Evolutionary conservation across 2,329 filamentous ascomycete species (phyloP).

Genomic region (Claviceps citrina): DNA sequence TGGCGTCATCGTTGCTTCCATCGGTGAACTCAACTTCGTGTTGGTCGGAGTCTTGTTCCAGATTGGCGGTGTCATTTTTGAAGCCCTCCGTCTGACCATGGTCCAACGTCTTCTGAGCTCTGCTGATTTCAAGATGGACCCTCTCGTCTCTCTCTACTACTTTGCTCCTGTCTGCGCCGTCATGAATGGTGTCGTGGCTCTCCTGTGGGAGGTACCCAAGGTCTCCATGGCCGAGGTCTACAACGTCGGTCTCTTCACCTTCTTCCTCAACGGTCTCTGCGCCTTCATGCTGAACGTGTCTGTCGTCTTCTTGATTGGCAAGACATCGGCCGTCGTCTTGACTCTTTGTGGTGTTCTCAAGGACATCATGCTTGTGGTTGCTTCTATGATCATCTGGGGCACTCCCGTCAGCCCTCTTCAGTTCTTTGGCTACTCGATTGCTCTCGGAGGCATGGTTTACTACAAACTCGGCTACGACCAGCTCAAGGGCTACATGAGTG

Average conservation of each 20-base stretch:
- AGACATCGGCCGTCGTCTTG: constrained; percentile 72
- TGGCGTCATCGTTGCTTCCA: constrained; percentile 84
- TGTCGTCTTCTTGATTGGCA: constrained; percentile 76
- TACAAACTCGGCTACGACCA: constrained; percentile 77
- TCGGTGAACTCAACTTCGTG: constrained; percentile 91
- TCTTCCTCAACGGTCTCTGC: constrained; percentile 61
- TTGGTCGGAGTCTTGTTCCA: constrained; percentile 67
- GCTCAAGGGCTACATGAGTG: constrained; percentile 61
- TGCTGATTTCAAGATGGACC: constrained; percentile 83
- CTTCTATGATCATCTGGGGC: constrained; percentile 69
- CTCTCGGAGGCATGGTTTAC: constrained; percentile 60
- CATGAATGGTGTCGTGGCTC: constrained; percentile 62
- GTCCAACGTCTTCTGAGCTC: constrained; percentile 70
- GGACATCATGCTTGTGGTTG: constrained; percentile 67
- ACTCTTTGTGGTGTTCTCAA: constrained; percentile 79
- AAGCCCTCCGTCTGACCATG: constrained; percentile 71
- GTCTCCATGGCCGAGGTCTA: constrained; percentile 56
- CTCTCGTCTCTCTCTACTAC: constrained; percentile 77
- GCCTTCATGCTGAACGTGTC: constrained; percentile 75
- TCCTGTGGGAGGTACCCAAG: constrained; percentile 58
- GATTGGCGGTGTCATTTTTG: constrained; percentile 62
- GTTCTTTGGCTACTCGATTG: constrained; percentile 72
- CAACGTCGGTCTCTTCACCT: constrained; percentile 55
- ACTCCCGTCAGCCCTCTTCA: constrained; percentile 61
- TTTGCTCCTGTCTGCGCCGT: constrained; percentile 70